Evolutionary conservation across 371 early-diverging fungal species (phyloP).

Genomic region (Zychaea mexicana): DNA sequence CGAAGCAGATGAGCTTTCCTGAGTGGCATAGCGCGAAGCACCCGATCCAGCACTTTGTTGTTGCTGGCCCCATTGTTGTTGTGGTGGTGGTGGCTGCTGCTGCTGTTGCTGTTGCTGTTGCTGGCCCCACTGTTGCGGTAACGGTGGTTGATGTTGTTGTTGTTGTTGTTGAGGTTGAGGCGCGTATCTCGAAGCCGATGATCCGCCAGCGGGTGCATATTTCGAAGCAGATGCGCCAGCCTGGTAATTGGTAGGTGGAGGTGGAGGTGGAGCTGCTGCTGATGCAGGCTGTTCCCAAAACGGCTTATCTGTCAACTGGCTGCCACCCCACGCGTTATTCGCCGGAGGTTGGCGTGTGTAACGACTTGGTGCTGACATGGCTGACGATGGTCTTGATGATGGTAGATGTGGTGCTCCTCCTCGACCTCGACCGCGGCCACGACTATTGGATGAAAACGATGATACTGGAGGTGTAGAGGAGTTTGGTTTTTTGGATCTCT

Average conservation of each 20-base stretch:
- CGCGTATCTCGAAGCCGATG: not conserved
- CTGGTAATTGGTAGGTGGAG: constrained; percentile 2
- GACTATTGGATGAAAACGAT: too few species aligned
- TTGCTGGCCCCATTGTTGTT: not conserved
- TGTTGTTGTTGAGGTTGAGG: constrained; percentile 9
- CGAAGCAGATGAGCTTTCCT: constrained; percentile 1
- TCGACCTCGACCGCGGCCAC: not conserved
- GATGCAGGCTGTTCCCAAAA: constrained; percentile 14
- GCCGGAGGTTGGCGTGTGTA: not conserved
- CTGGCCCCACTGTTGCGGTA: not conserved
- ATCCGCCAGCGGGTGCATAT: constrained; percentile 21
- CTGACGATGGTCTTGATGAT: constrained; percentile 1
- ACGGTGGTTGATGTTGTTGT: constrained; percentile 4
- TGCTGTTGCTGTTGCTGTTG: not conserved
- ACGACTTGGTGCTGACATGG: constrained; percentile 8
- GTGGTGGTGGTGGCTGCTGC: not conserved
- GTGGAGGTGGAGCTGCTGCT: not conserved
- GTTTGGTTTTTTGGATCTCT: constrained; percentile 12
- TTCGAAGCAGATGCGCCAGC: constrained; percentile 5
- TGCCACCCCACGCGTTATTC: not conserved
- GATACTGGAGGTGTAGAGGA: not conserved
- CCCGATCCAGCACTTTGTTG: not conserved
- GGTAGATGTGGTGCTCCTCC: not conserved
- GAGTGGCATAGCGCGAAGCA: constrained; percentile 23
- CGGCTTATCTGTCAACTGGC: constrained; percentile 4